phyloP scores from a whole-genome alignment of 2,329 filamentous ascomycete species.

The Pleomassaria siparia region DNA sequence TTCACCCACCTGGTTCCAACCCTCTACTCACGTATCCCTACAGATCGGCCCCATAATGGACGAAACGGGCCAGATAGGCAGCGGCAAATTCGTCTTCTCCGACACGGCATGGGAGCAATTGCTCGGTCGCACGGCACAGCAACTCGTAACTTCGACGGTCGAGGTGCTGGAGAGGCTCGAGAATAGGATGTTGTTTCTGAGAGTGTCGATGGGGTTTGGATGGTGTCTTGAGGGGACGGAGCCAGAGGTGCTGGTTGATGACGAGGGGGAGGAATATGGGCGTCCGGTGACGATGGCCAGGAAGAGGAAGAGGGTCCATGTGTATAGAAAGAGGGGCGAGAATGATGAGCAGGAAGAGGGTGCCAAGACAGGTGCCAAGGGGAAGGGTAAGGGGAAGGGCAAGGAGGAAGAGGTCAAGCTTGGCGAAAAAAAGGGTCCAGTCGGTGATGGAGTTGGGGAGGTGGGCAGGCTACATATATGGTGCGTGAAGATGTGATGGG shows the following conservation, averaged over 20 bases:
- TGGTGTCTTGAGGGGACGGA: constrained; percentile 45
- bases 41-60: constrained; percentile 51
- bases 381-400: constrained; percentile 15
- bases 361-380: constrained; percentile 16
- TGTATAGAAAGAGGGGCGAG: constrained; percentile 26
- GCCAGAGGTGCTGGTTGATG: background rate
- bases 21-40: background rate
- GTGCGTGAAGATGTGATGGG: constrained; percentile 20
- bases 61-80: constrained; percentile 57
- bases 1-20: background rate
- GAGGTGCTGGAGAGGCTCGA: constrained; percentile 54
- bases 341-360: background rate
- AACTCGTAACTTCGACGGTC: constrained; percentile 44
- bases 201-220: constrained; percentile 59
- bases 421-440: constrained; percentile 10
- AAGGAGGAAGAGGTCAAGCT: background rate
- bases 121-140: constrained; percentile 47
- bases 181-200: constrained; percentile 53
- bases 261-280: constrained; percentile 10
- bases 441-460: constrained; percentile 3
- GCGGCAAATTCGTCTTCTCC: constrained; percentile 58
- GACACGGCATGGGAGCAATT: constrained; percentile 56
- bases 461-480: constrained; percentile 23
- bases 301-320: constrained; percentile 16
- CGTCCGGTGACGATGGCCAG: background rate